phyloP scores from a whole-genome alignment of 495 filamentous ascomycete genomes.

The Parathielavia hyrcaniae region DNA sequence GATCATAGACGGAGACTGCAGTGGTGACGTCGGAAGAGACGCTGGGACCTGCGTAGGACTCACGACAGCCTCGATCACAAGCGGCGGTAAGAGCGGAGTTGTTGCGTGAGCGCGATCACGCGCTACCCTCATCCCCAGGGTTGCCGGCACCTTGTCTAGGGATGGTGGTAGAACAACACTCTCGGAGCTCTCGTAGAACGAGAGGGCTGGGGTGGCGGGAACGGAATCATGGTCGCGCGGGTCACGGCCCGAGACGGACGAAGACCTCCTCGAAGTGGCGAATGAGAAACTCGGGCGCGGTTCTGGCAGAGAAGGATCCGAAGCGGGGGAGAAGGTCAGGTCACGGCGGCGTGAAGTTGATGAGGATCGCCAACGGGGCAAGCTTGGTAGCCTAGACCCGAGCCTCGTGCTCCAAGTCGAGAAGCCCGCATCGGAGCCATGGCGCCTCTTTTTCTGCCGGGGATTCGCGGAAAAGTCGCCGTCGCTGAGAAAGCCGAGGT shows the following conservation, averaged over 20 bases:
- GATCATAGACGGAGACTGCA: conserved; percentile 69
- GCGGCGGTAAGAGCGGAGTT: conserved; percentile 75
- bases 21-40: conserved; percentile 59
- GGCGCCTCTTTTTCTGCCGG: conserved; percentile 51
- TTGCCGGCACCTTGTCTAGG: conserved; percentile 55
- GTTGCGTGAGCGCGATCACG: conserved; percentile 59
- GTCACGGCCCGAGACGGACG: conserved; percentile 57
- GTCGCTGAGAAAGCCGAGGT: conserved; percentile 55
- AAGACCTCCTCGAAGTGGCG: conserved; percentile 59
- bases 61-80: conserved; percentile 51
- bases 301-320: conserved; percentile 41
- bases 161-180: conserved; percentile 38
- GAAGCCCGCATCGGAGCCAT: conserved; percentile 59
- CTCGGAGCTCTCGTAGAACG: conserved; percentile 57
- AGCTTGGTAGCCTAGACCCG: conserved; percentile 64
- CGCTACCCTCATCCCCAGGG: conserved; percentile 45
- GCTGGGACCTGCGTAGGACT: conserved; percentile 28
- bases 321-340: conserved; percentile 43
- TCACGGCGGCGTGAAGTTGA: conserved; percentile 46
- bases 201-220: conserved; percentile 60
- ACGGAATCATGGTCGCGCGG: conserved; percentile 49
- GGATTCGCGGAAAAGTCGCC: conserved; percentile 50
- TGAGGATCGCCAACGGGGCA: conserved; percentile 61
- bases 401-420: conserved; percentile 60
- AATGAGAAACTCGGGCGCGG: conserved; percentile 37